These are phyloP conservation scores for Aspergillus sp. DNA, from an alignment of 2,329 filamentous ascomycete species.

Conservation along the genomic window DNA sequence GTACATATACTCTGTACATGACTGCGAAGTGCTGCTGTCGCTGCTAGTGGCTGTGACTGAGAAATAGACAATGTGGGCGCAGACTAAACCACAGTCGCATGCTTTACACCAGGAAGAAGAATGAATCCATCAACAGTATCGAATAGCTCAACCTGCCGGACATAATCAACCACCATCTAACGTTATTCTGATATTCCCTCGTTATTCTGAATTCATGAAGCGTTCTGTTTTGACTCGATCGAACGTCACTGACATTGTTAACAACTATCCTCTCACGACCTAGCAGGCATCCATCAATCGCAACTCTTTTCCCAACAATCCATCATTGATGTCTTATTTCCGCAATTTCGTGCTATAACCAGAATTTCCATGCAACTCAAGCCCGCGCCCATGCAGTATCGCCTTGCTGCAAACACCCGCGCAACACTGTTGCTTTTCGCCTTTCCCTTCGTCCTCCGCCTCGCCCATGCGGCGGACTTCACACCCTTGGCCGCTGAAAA, in stretches of 20 bases:
- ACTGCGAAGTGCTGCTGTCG: too few relatives aligned
- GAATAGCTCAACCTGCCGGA: too few relatives aligned
- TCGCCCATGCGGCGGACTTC: slow-evolving; percentile 60
- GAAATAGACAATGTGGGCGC: too few relatives aligned
- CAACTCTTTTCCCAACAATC: neutral
- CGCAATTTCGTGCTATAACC: neutral
- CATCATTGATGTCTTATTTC: neutral
- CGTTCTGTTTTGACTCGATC: neutral
- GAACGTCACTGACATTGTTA: too few relatives aligned
- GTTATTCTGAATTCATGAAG: neutral
- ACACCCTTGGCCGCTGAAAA: slow-evolving; percentile 40
- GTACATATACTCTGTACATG: too few relatives aligned
- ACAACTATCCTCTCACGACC: too few relatives aligned
- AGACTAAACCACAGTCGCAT: too few relatives aligned
- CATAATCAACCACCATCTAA: too few relatives aligned
- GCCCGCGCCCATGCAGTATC: slow-evolving; percentile 66
- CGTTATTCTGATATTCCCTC: too few relatives aligned
- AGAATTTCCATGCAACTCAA: slow-evolving; percentile 39
- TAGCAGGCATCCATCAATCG: neutral
- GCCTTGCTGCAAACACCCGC: slow-evolving; percentile 62
- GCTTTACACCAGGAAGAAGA: too few relatives aligned
- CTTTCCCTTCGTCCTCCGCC: slow-evolving; percentile 57
- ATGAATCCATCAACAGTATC: too few relatives aligned
- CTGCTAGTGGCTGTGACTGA: too few relatives aligned
- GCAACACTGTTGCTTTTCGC: slow-evolving; percentile 57